Conservation (phyloP, 768 basidiomycete species). For the Dictyophora rubrovolvata region DNA sequence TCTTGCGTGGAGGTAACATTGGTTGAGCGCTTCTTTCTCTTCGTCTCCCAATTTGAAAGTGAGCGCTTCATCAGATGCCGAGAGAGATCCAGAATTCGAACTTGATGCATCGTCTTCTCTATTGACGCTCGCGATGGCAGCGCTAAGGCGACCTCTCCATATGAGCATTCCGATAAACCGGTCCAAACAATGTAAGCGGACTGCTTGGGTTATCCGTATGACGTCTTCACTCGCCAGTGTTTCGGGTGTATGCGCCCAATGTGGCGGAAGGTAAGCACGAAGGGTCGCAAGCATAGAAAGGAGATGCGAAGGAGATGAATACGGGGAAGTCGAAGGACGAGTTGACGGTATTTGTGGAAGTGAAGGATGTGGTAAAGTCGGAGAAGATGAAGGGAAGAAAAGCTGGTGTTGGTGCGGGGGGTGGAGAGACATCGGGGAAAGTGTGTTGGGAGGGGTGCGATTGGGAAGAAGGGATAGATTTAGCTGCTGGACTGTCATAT, state of each 20-base stretch:
- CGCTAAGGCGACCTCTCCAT: conserved; percentile 77
- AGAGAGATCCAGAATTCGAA: neutral
- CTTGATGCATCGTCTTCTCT: conserved; percentile 11
- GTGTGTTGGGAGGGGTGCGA: conserved; percentile 59
- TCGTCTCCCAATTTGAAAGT: conserved; percentile 24
- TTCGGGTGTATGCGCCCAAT: conserved; percentile 74
- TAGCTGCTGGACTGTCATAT: neutral
- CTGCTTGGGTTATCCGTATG: conserved; percentile 81
- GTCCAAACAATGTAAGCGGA: conserved; percentile 77
- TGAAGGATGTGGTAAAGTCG: neutral
- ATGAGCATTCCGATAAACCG: conserved; percentile 84
- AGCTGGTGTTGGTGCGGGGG: neutral
- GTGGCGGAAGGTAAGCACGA: conserved; percentile 54
- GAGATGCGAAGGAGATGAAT: conserved; percentile 39
- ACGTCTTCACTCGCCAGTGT: conserved; percentile 79
- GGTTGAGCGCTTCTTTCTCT: conserved; percentile 70
- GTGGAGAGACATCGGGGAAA: conserved; percentile 29
- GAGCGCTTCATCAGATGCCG: neutral
- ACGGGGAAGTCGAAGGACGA: neutral
- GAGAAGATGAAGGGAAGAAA: neutral
- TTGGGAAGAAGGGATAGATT: conserved; percentile 55
- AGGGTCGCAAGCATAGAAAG: conserved; percentile 77
- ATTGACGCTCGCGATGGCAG: conserved; percentile 61
- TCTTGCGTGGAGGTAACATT: conserved; percentile 68
- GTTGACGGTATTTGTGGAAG: conserved; percentile 64